Evolutionary conservation across 805 yeast genomes (phyloP).

Genomic region (Candida krabiensis): DNA sequence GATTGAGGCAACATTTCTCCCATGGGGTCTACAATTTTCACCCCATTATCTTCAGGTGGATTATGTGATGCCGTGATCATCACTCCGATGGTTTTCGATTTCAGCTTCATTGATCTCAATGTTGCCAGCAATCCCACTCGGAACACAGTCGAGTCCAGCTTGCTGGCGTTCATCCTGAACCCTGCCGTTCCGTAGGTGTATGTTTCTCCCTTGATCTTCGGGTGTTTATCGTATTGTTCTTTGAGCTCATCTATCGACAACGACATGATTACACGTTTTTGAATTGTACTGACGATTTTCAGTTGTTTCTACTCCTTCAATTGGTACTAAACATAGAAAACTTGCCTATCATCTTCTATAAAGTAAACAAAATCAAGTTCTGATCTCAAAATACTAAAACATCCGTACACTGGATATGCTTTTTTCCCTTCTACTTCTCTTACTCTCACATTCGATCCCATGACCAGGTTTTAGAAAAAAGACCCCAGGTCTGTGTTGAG

Average conservation of each 20-base stretch:
- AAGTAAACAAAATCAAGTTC: no score
- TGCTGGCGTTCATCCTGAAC: constrained; percentile 71
- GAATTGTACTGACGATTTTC: no score
- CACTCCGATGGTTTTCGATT: constrained; percentile 79
- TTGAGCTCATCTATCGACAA: constrained; percentile 11
- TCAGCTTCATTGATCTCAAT: constrained; percentile 70
- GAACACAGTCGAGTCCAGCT: constrained; percentile 78
- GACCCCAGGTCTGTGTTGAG: no score
- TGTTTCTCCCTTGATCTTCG: constrained; percentile 42
- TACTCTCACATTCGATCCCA: no score
- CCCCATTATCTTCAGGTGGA: constrained; percentile 90
- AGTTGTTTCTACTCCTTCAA: no score
- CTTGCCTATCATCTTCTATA: no score
- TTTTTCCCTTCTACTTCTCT: no score
- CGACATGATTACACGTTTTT: constrained; percentile 6
- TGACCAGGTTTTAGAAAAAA: no score
- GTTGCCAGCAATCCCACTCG: constrained; percentile 82
- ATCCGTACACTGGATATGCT: no score
- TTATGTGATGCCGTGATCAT: constrained; percentile 97
- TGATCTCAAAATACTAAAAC: no score
- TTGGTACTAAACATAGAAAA: no score
- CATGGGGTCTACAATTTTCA: constrained; percentile 88
- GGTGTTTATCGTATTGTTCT: constrained; percentile 30
- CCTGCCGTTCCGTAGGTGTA: constrained; percentile 97
- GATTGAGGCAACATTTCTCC: constrained; percentile 83